Base-by-base conservation (phyloP, 495 filamentous ascomycete genomes). In the Bathelium albidoporum region DNA sequence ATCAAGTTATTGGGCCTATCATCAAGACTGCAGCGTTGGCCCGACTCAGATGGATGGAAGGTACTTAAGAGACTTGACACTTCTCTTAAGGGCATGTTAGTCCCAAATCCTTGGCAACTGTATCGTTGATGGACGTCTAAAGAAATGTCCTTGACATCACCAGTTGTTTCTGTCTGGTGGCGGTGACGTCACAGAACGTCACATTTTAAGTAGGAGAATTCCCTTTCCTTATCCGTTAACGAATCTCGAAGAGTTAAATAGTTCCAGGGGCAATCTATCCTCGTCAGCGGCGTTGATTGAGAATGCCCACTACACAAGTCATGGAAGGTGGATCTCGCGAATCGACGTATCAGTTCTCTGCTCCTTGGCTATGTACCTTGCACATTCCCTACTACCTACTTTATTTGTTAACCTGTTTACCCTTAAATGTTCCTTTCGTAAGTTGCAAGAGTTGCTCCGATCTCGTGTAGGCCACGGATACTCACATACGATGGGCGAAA, bases 81-180 rank as follows among this genome's bases (percentile, higher is more conserved):
- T 18, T 41, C 10, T 41, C 18, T 41, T 9, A 9, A 10, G 36
- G 18, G 10, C 36, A 41, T 41, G 36, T 41, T 18, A 41, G 36
- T 41, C 10, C 9, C 10, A 18, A 9, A 41, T 9, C 36, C 36
- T 41, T 10, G 36, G 18, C 36, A 41, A 18, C 18, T 41, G 9
- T 9, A 9, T 18, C 18, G 36, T 49, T 65, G 29, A 69, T 73
- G 11, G 36, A 41, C 18, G 36, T n/a, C n/a, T n/a, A n/a, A n/a
- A n/a, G n/a, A n/a, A 41, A 41, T 10, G 36, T 41, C 36, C 18
- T 41, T 41, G 36, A 58, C 20, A 58, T 20, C 10, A 20, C 52
- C n/a, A 12, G 10, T 58, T 58, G 20, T n/a, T 66, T 66, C 64
- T 32, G 45, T 28, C 36, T 41, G 18, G 36, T 41, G 18, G 18